Evolutionary conservation across 1,284 basidiomycete species (phyloP).

Genomic region (Irpex sp.): DNA sequence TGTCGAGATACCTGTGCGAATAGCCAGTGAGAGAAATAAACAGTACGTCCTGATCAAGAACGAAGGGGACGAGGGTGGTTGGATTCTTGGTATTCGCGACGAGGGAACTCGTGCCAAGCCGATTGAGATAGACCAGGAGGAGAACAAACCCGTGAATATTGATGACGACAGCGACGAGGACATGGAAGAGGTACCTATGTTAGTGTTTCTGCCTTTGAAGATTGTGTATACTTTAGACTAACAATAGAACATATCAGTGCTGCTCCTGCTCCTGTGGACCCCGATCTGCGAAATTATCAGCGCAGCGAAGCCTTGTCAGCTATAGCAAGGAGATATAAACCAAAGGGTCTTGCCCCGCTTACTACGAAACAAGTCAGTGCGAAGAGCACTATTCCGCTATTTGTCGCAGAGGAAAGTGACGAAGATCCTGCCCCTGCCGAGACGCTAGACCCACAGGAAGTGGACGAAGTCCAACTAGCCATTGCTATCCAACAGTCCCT

Average conservation of each 20-base stretch:
- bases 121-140: conserved; percentile 76
- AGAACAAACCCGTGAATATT: conserved; percentile 21
- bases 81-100: conserved; percentile 88
- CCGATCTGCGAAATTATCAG: conserved; percentile 67
- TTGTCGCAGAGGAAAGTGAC: conserved; percentile 53
- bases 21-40: conserved; percentile 92
- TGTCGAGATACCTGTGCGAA: conserved; percentile 86
- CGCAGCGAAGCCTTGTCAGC: conserved; percentile 65
- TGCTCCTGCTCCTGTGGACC: conserved; percentile 39
- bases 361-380: conserved; percentile 26
- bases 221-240: not conserved
- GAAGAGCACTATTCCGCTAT: conserved; percentile 43
- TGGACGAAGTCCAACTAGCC: conserved; percentile 49
- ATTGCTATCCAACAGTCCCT: conserved; percentile 61
- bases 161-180: conserved; percentile 51
- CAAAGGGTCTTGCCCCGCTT: conserved; percentile 36
- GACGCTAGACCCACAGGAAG: conserved; percentile 20
- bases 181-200: conserved; percentile 79
- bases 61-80: conserved; percentile 82
- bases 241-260: conserved; percentile 29
- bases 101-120: conserved; percentile 80
- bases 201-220: conserved; percentile 24
- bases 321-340: conserved; percentile 53
- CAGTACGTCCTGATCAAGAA: conserved; percentile 95
- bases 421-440: conserved; percentile 7